Evolutionary conservation across 2,329 filamentous ascomycete species (phyloP), one percentile per base, ranked within the genome.

Genomic region (Ramichloridium luteum): DNA sequence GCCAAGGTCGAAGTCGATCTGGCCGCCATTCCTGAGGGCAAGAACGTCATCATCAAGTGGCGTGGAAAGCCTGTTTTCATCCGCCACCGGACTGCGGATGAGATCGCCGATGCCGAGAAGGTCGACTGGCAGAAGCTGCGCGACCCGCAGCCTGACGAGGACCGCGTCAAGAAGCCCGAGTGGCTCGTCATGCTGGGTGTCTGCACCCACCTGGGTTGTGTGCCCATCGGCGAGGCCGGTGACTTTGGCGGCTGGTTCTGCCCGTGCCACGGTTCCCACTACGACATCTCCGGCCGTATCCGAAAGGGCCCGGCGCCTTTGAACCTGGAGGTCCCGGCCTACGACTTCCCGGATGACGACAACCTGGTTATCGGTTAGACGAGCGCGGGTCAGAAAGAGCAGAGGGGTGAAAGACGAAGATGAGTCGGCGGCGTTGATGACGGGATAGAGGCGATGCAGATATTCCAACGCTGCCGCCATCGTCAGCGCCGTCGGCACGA

Each of bases 1-100:
- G 90, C 90, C 63, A 98, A 98, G 79, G 90, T 98, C 51, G 90
- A 98, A 70, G 80, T 98, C 51, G 84, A 93, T 62, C 80, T 98
- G 48, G 70, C 70, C 53, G 62, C 83, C 45, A 96, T 98, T 54
- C 90, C 90, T 43, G 88, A 96, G 72, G 90, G 90, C 74, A 98
- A 96, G 81, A 98, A 98, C 70, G 90, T 98, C 60, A 92, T 98
- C 62, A 93, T 98, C 73, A 98, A 98, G 72, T 98, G 90, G 90
- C 82, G 90, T 72, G 90, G 90, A 62, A 98, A 98, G 81, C 90
- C 90, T 62, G 85, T 98, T 61, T 98, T 98, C 72, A 85, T 98
- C 75, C 86, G 90, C 62, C 90, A 98, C 79, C 84, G 90, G 58
- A 98, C 90, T 51, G 65, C 75, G 54, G 70, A 72, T 55, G 90